Evolutionary conservation across 257 asterid species (phyloP).

Genomic region (Avicennia marina): DNA sequence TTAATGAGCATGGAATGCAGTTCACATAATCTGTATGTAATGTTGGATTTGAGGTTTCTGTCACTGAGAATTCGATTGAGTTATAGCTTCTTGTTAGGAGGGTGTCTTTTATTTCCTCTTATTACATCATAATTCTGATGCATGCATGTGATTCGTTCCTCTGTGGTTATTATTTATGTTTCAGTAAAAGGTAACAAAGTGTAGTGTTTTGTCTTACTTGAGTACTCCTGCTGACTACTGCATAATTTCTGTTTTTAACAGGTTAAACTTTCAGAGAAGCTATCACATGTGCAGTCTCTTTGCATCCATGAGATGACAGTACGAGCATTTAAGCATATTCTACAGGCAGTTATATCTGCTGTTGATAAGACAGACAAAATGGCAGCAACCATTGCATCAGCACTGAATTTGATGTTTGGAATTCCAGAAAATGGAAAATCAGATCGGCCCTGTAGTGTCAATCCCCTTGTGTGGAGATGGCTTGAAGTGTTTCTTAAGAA

Average conservation of each 20-base stretch:
- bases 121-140: constrained; percentile 4
- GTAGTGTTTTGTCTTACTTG: not conserved
- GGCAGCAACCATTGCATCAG: constrained; percentile 73
- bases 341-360: constrained; percentile 84
- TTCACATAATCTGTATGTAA: not conserved
- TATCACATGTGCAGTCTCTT: constrained; percentile 94
- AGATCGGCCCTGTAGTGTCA: constrained; percentile 46
- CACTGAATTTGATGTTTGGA: constrained; percentile 92
- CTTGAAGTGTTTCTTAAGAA: constrained; percentile 76
- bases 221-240: constrained; percentile 20
- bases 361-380: constrained; percentile 59
- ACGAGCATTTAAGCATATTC: constrained; percentile 89
- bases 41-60: constrained; percentile 16
- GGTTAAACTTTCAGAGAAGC: constrained; percentile 96
- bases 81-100: constrained; percentile 14
- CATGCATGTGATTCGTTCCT: not conserved
- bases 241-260: constrained; percentile 31
- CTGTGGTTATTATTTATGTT: not conserved
- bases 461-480: constrained; percentile 87
- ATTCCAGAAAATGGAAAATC: constrained; percentile 50
- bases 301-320: constrained; percentile 97
- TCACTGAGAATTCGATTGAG: not conserved
- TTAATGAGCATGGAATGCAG: not conserved
- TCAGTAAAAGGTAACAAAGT: constrained; percentile 8
- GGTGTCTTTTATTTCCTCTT: not conserved